Base-by-base conservation (phyloP, 441 rosid genomes). In the Syzygium syzygioides region DNA sequence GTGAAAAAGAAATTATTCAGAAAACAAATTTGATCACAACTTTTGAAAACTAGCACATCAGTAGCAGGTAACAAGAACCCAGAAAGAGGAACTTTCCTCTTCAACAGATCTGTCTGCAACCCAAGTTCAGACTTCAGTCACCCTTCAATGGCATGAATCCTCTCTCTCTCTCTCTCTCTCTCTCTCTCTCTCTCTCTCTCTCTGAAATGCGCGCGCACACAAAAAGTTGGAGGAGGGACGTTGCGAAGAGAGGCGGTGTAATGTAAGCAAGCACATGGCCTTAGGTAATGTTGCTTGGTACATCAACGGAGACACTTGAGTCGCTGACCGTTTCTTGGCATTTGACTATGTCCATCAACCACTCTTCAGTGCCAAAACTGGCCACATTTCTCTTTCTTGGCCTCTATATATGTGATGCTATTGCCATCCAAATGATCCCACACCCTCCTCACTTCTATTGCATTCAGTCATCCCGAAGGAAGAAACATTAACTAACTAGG, bases 241-340 rank as follows among this genome's bases (percentile, higher is more conserved):
- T 37, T 37, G 52, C 52, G 12, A 45, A 76, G 52, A 76, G n/a
- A 41, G 83, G 53, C 1, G 53, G 52, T 41, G 52, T 14, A 85
- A 32, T 45, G 57, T 34, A 86, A 37, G 79, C 88, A 87, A 90
- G 85, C 93, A 91, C 90, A 90, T 91, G 94, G 92, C 86, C 68
- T 91, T 91, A 88, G 93, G 93, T 90, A 89, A 25, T 25, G 34
- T 15, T 55, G 30, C 37, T 55, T 62, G 64, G 60, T 87, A 55
- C 54, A 13, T 86, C 62, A 14, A 3, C 56, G 13, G 28, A 41
- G 23, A 23, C 4, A 76, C n/a, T 76, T 14, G n/a, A 76, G 53
- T 76, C 52, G 14, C 89, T 88, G 94, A 92, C 91, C 86, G 18
- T 37, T 91, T 91, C 93, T 86, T 85, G 28, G 71, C 50, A 76